Evolutionary conservation across 768 basidiomycete species (phyloP).

Genomic region (Rhizopogon sp.): DNA sequence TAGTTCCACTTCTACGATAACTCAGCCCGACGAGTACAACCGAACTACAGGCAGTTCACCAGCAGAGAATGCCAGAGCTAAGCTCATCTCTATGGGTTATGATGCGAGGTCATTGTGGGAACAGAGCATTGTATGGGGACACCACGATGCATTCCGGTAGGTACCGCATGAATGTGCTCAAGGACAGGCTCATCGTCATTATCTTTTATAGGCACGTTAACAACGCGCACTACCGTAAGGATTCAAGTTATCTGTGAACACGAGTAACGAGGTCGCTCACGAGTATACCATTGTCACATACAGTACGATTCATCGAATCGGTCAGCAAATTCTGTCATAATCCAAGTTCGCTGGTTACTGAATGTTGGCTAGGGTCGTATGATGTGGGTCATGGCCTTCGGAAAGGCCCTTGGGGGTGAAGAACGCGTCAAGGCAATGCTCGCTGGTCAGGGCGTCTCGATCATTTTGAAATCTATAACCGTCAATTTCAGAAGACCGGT

Average conservation of each 20-base stretch:
- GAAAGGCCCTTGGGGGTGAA: slow-evolving; percentile 54
- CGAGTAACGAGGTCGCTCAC: neutral
- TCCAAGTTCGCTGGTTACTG: neutral
- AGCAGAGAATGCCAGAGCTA: slow-evolving; percentile 35
- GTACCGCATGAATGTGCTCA: slow-evolving; percentile 17
- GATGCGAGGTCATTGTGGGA: slow-evolving; percentile 72
- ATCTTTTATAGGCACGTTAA: slow-evolving; percentile 59
- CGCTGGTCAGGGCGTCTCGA: slow-evolving; percentile 57
- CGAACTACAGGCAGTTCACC: slow-evolving; percentile 6
- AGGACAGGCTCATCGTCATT: neutral
- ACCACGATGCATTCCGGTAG: slow-evolving; percentile 74
- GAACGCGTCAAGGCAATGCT: slow-evolving; percentile 52
- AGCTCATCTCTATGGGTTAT: slow-evolving; percentile 44
- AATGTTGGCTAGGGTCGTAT: slow-evolving; percentile 50
- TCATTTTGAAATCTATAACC: slow-evolving; percentile 69
- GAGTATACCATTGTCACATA: neutral
- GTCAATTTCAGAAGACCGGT: slow-evolving; percentile 69
- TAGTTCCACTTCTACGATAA: neutral
- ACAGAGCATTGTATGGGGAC: slow-evolving; percentile 74
- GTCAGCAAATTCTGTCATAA: slow-evolving; percentile 29
- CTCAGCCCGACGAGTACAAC: neutral
- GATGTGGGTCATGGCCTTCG: slow-evolving; percentile 58
- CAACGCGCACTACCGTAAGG: slow-evolving; percentile 65
- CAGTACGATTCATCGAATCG: slow-evolving; percentile 70
- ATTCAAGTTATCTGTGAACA: neutral